Percentiles rank a stretch among this genome's conserved stretches.
Evolutionary conservation across 805 yeast genomes (phyloP).

Genomic region (Kodamaea laetipori): DNA sequence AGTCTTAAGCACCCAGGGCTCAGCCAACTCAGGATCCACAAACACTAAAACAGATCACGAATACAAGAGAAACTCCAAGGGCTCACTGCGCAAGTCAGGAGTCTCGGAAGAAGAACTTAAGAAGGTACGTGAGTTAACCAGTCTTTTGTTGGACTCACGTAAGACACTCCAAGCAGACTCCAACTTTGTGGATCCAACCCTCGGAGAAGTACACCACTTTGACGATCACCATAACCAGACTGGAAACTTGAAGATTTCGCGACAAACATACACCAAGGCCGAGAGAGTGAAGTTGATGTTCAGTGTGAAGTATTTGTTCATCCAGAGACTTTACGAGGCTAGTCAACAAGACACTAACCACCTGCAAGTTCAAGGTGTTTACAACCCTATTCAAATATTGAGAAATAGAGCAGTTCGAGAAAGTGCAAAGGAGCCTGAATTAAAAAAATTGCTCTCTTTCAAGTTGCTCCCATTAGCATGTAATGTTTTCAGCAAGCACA

Average conservation of each 20-base stretch:
- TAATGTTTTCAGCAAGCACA: slow-evolving; percentile 54
- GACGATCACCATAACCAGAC: slow-evolving; percentile 1
- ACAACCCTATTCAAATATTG: slow-evolving; percentile 82
- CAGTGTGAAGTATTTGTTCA: slow-evolving; percentile 50
- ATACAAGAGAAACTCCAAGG: neutral
- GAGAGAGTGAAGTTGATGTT: slow-evolving; percentile 51
- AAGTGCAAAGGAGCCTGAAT: slow-evolving; percentile 17
- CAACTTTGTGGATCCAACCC: slow-evolving; percentile 38
- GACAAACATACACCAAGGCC: slow-evolving; percentile 46
- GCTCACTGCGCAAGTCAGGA: neutral
- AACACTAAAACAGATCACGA: slow-evolving; percentile 1
- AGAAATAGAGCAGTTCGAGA: slow-evolving; percentile 67
- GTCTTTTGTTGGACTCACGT: slow-evolving; percentile 41
- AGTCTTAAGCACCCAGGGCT: neutral
- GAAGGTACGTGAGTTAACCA: slow-evolving; percentile 38
- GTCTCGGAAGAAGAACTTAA: slow-evolving; percentile 13
- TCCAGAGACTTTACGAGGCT: slow-evolving; percentile 42
- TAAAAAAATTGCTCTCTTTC: slow-evolving; percentile 41
- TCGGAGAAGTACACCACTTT: slow-evolving; percentile 11
- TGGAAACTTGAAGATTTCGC: slow-evolving; percentile 27
- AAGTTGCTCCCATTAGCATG: slow-evolving; percentile 64
- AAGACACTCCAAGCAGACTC: slow-evolving; percentile 44
- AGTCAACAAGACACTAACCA: slow-evolving; percentile 26
- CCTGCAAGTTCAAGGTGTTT: slow-evolving; percentile 63
- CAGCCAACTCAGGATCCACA: neutral